Evolutionary conservation across 352 stramenopile genomes (phyloP).

Genomic region (Phytophthora aleatoria): DNA sequence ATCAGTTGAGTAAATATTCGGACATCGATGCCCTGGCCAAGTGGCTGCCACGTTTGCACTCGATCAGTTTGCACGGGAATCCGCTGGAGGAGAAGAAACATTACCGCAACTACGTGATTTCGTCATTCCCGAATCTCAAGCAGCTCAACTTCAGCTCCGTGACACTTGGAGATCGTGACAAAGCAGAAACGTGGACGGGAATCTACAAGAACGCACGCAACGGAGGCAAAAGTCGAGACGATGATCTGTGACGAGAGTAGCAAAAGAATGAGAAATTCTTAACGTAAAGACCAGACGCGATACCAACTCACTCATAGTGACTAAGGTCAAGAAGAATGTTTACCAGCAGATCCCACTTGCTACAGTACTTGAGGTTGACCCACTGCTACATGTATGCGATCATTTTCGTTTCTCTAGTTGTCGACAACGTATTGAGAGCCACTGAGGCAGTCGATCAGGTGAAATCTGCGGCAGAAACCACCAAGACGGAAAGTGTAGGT

Average conservation of each 20-base stretch:
- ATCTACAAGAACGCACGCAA: constrained; percentile 63
- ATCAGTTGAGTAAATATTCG: constrained; percentile 61
- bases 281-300: neutral
- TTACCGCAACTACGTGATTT: constrained; percentile 85
- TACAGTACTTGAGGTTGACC: neutral
- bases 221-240: constrained; percentile 11
- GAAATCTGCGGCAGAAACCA: constrained; percentile 8
- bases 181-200: constrained; percentile 66
- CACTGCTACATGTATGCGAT: neutral
- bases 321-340: too few species aligned
- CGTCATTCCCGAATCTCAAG: constrained; percentile 61
- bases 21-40: constrained; percentile 61
- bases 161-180: constrained; percentile 66
- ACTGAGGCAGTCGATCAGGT: neutral
- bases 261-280: neutral
- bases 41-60: constrained; percentile 57
- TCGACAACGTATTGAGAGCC: neutral
- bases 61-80: constrained; percentile 83
- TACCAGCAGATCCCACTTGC: too few species aligned
- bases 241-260: constrained; percentile 18
- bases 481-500: constrained; percentile 31
- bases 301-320: too few species aligned
- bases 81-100: constrained; percentile 88
- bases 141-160: constrained; percentile 83
- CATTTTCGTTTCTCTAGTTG: neutral